phyloP scores from a whole-genome alignment of 108 stramenopile genomes.

The Nitzschia putrida region DNA sequence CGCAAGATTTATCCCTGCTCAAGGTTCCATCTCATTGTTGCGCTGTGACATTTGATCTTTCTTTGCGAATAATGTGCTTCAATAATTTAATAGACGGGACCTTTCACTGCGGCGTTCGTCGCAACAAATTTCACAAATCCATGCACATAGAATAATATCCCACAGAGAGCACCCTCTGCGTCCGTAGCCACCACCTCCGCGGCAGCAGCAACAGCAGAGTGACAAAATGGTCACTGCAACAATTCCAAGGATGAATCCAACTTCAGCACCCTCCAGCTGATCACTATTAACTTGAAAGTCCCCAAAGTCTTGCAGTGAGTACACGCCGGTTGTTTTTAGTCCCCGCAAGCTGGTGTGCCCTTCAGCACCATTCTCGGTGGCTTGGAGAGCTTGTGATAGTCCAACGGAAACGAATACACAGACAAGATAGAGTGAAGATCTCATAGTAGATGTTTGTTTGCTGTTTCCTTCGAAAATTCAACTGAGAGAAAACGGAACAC shows the following conservation, averaged over 20 bases:
- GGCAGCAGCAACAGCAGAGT: slow-evolving; percentile 11
- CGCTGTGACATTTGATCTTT: no score
- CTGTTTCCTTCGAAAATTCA: no score
- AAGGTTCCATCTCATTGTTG: no score
- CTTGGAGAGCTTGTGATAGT: no score
- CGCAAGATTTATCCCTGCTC: no score
- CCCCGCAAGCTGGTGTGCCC: no score
- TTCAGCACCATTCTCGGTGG: no score
- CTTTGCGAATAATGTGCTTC: neutral
- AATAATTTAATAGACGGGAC: neutral
- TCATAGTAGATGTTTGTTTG: no score
- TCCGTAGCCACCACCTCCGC: neutral
- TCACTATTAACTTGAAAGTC: neutral
- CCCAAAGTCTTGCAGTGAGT: neutral
- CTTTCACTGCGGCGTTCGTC: slow-evolving; percentile 19
- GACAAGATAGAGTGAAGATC: no score
- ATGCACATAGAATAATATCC: slow-evolving; percentile 35
- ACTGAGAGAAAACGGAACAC: no score
- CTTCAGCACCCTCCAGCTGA: slow-evolving; percentile 4
- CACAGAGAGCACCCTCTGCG: slow-evolving; percentile 11
- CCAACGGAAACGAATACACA: no score
- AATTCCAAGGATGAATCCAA: slow-evolving; percentile 6
- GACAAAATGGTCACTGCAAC: slow-evolving; percentile 5
- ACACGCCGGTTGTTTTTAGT: no score
- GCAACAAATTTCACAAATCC: slow-evolving; percentile 36